A percentile compares a stretch with the other conserved stretches of the same genome.
phyloP scores from a whole-genome alignment of 2,329 filamentous ascomycete genomes.

The Dactylellina leptospora region DNA sequence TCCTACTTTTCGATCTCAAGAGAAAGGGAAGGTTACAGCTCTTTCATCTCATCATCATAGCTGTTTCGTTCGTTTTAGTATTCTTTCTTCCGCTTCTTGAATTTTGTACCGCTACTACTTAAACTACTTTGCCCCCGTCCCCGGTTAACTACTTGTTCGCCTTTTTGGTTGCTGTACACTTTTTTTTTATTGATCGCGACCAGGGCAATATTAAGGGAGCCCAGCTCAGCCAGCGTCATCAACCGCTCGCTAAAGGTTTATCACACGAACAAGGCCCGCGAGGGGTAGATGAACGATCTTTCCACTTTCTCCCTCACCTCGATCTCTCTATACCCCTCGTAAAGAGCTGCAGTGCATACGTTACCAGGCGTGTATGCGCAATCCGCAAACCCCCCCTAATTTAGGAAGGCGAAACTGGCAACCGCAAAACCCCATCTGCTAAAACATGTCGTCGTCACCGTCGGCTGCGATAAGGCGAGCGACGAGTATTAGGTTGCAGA shows the following conservation, averaged over 20 bases:
- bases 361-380: not conserved
- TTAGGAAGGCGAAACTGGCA: constrained; percentile 5
- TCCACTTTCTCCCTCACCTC: not conserved
- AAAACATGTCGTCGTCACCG: not conserved
- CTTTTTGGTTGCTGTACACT: constrained; percentile 8
- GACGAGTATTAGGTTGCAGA: constrained; percentile 39
- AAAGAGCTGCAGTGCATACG: too few relatives aligned
- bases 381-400: too few relatives aligned
- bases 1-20: too few relatives aligned
- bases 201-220: not conserved
- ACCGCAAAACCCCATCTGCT: not conserved
- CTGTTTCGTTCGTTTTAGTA: constrained; percentile 7
- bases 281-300: not conserved
- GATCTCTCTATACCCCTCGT: not conserved
- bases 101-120: constrained; percentile 19
- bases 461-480: constrained; percentile 22
- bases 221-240: constrained; percentile 18
- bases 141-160: not conserved
- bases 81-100: constrained; percentile 1
- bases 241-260: constrained; percentile 43
- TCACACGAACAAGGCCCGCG: not conserved
- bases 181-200: not conserved
- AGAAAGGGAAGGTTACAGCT: not conserved
- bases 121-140: constrained; percentile 26
- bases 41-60: not conserved